Base-by-base conservation (phyloP, 805 yeast species). In the Clavispora fructus region DNA sequence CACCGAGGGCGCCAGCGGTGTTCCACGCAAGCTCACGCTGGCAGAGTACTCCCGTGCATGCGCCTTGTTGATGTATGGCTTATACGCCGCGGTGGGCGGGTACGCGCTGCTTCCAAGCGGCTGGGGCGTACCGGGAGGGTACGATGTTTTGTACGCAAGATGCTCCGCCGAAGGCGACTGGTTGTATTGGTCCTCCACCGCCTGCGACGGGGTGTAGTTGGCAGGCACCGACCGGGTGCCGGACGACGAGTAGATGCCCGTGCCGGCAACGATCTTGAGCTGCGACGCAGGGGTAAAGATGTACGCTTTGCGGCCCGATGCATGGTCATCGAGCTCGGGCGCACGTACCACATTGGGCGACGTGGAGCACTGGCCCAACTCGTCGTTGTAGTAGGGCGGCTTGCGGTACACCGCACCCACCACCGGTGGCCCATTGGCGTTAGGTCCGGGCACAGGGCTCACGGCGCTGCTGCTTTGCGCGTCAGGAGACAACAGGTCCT, bases 371-470 rank as follows among this genome's bases (percentile, higher is more conserved):
- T 85, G 89, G 47, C 90, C 95, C 46, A 86, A 76, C 59, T 92
- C 97, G 61, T 90, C 96, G 46, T 83, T 82, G 38, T 82, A 81
- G 53, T 82, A 81, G 32, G 83, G 79, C 1, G 87, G 86, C 50
- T 92, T 79, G 50, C 83, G 67, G 64, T 87, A 92, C 8, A 94
- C 96, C 28, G 87, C 94, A 27, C 99, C 99, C 31, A 87, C 81
- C 28, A 90, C 64, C n/a, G 99, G 98, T 12, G 98, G 98, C 0
- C 96, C 95, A 46, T 67, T 69, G 55, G 87, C 83, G 52, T 85
- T 77, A 19, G 84, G 86, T 9, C 94, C 92, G 57, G 82, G 82
- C 2, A 82, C 77, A 3, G 97, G 94, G 0, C 97, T 96, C 38
- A 86, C 76, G 11, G 86, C 82, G 73, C 87, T 91, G 30, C 77